phyloP scores from a whole-genome alignment of 768 basidiomycete species.

The Paxillus rubicundulus region DNA sequence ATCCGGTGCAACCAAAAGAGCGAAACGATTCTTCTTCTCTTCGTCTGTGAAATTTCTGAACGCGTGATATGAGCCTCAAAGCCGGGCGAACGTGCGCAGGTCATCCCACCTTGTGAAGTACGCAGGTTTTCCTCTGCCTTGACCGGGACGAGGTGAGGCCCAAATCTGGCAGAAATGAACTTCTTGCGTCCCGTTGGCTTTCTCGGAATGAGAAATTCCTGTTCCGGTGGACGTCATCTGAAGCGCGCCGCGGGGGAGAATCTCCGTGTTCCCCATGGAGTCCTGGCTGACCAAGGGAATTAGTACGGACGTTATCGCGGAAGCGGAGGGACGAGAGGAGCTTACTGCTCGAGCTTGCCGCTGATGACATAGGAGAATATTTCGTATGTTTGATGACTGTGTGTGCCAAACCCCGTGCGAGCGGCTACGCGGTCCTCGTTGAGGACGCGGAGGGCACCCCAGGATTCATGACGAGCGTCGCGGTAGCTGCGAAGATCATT shows the following conservation, averaged over 20 bases:
- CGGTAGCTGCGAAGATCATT: constrained; percentile 47
- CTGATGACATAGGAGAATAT: constrained; percentile 87
- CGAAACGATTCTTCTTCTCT: constrained; percentile 75
- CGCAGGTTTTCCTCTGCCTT: constrained; percentile 45
- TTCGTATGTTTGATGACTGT: constrained; percentile 82
- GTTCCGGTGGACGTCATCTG: constrained; percentile 93
- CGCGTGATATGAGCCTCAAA: background rate
- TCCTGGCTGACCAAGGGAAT: constrained; percentile 57
- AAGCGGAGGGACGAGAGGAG: background rate
- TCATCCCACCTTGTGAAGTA: constrained; percentile 78
- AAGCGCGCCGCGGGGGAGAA: constrained; percentile 83
- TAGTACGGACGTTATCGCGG: background rate
- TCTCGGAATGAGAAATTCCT: constrained; percentile 84
- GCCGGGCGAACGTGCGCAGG: background rate
- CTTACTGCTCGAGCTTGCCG: constrained; percentile 81
- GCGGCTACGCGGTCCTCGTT: constrained; percentile 89
- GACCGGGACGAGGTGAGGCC: constrained; percentile 45
- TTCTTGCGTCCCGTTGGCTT: constrained; percentile 45
- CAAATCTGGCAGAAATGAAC: constrained; percentile 73
- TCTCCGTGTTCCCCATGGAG: constrained; percentile 87
- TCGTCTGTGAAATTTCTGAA: constrained; percentile 71
- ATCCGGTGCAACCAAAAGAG: constrained; percentile 73
- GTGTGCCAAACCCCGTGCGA: constrained; percentile 79
- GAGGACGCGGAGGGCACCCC: constrained; percentile 80
- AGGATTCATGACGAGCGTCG: constrained; percentile 53